phyloP scores from a whole-genome alignment of 2,329 filamentous ascomycete genomes.

The Dryadomyces sulphureus region DNA sequence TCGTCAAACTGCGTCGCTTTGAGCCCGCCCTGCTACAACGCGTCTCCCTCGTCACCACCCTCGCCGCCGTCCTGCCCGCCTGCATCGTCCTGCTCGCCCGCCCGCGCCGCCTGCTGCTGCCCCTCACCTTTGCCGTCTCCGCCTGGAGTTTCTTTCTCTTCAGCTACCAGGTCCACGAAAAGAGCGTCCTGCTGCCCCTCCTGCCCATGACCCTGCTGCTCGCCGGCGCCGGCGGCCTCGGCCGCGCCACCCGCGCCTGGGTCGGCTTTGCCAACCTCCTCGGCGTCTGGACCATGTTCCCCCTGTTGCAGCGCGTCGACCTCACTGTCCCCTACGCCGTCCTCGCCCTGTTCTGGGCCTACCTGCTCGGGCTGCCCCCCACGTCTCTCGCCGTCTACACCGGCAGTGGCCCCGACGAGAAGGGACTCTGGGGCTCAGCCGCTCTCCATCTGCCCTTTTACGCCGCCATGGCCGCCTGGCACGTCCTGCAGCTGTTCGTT shows the following conservation, averaged over 20 bases:
- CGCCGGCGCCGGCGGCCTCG: conserved; percentile 62
- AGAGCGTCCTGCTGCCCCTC: conserved; percentile 83
- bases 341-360: conserved; percentile 77
- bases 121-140: conserved; percentile 65
- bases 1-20: conserved; percentile 73
- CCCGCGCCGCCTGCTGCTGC: conserved; percentile 63
- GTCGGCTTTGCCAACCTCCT: conserved; percentile 91
- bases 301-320: conserved; percentile 72
- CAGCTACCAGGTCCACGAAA: conserved; percentile 97
- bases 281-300: conserved; percentile 87
- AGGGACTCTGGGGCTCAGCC: conserved; percentile 40
- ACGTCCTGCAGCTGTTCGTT: conserved; percentile 56
- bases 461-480: conserved; percentile 63
- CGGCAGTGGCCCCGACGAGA: conserved; percentile 15
- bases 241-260: conserved; percentile 68
- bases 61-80: conserved; percentile 62
- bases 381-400: conserved; percentile 52
- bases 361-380: conserved; percentile 75
- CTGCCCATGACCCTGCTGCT: conserved; percentile 87
- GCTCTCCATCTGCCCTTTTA: conserved; percentile 68
- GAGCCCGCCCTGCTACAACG: conserved; percentile 58
- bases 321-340: conserved; percentile 74
- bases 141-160: conserved; percentile 98
- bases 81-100: conserved; percentile 67
- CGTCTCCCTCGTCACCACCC: conserved; percentile 58